These are phyloP conservation scores for Amylostereum areolatum DNA, from an alignment of 1,284 basidiomycete genomes.

Conservation along the genomic window DNA sequence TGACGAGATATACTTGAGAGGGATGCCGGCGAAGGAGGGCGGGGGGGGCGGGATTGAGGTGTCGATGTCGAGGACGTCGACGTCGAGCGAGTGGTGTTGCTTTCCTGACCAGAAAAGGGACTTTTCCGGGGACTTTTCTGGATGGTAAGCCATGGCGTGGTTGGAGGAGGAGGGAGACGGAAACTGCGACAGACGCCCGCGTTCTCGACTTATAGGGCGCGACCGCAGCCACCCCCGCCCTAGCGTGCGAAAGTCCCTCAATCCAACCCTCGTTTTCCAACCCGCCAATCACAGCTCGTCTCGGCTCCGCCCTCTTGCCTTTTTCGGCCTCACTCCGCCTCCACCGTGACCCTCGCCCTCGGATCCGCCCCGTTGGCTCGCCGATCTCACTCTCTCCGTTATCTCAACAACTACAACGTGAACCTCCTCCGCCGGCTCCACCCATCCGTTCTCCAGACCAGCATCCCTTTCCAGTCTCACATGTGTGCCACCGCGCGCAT, in stretches of 20 bases:
- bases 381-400: background rate
- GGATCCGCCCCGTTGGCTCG: background rate
- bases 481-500: background rate
- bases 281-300: background rate
- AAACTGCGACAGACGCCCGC: background rate
- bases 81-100: conserved; percentile 28
- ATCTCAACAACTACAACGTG: background rate
- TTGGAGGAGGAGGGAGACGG: background rate
- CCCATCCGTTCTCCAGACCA: background rate
- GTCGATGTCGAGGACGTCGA: conserved; percentile 30
- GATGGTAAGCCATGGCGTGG: background rate
- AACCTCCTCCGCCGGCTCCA: background rate
- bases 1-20: conserved; percentile 78
- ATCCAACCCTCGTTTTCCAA: background rate
- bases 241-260: background rate
- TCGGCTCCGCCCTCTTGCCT: background rate
- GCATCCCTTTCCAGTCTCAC: background rate
- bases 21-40: conserved; percentile 62
- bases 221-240: background rate
- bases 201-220: background rate
- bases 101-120: conserved; percentile 7
- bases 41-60: conserved; percentile 22
- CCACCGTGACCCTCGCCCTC: background rate
- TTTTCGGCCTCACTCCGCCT: background rate
- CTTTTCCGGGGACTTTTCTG: conserved; percentile 2